phyloP scores from a whole-genome alignment of 2,329 filamentous ascomycete genomes.

The Venturia effusa region DNA sequence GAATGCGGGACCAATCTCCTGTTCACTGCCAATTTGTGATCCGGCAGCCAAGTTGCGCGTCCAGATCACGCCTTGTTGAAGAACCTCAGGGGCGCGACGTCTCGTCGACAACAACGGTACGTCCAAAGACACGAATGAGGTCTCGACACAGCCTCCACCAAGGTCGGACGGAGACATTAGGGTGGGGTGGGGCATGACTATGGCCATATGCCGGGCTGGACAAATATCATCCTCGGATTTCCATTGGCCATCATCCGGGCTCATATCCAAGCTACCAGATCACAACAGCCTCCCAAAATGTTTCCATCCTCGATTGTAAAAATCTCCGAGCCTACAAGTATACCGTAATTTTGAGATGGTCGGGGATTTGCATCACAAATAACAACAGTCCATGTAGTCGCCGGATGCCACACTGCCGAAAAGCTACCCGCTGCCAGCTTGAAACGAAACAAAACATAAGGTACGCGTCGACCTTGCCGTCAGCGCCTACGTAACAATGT shows the following conservation, averaged over 20 bases:
- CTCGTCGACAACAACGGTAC: too few relatives aligned
- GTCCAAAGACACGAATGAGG: too few relatives aligned
- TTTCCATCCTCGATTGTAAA: not conserved
- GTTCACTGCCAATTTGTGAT: too few relatives aligned
- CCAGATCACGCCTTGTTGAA: not conserved
- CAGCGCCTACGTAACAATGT: not conserved
- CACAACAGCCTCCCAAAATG: too few relatives aligned
- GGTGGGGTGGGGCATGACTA: too few relatives aligned
- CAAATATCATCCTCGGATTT: too few relatives aligned
- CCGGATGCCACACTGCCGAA: not conserved
- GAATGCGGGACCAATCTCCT: not conserved
- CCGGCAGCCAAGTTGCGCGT: not conserved
- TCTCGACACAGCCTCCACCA: too few relatives aligned
- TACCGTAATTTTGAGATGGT: not conserved
- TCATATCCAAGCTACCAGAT: too few relatives aligned
- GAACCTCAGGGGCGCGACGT: too few relatives aligned
- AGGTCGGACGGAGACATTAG: too few relatives aligned
- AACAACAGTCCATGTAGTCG: not conserved
- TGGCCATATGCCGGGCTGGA: too few relatives aligned
- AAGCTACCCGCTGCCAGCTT: not conserved
- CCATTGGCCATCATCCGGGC: too few relatives aligned
- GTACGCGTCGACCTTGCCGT: not conserved
- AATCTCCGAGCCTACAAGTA: not conserved
- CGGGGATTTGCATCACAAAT: not conserved
- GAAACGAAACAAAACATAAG: not conserved